Conservation (phyloP, 345 rosid species). For the Microthlaspi erraticum region DNA sequence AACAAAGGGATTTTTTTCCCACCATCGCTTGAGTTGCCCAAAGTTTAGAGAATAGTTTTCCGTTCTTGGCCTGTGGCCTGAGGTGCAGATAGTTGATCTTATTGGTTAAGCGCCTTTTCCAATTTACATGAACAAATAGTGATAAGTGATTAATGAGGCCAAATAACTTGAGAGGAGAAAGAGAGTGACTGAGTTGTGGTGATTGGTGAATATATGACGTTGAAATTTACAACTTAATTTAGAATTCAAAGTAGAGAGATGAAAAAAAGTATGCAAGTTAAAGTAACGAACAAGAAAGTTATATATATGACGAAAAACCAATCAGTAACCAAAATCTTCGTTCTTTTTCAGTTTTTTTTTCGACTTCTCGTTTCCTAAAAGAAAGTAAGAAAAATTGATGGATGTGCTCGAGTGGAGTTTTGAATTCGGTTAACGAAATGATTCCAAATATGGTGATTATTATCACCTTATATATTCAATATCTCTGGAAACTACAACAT, state of each 20-base stretch:
- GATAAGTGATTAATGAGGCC: too few relatives aligned
- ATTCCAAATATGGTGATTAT: too few relatives aligned
- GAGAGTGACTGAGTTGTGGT: conserved; percentile 29
- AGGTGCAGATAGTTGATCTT: conserved; percentile 7
- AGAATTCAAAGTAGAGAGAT: too few relatives aligned
- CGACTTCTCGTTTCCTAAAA: too few relatives aligned
- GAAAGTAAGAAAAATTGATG: too few relatives aligned
- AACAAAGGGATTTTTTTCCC: too few relatives aligned
- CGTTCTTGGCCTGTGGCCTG: neutral
- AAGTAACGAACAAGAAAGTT: conserved; percentile 32
- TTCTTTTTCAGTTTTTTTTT: too few relatives aligned
- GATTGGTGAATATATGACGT: conserved; percentile 29
- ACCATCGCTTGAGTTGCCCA: too few relatives aligned
- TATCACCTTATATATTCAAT: too few relatives aligned
- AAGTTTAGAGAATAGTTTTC: conserved; percentile 4
- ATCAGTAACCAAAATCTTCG: neutral
- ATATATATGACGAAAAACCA: conserved; percentile 27
- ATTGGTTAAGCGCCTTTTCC: neutral
- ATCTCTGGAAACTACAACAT: too few relatives aligned
- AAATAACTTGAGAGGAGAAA: neutral
- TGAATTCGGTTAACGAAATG: too few relatives aligned
- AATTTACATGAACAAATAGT: neutral
- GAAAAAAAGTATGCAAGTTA: conserved; percentile 4
- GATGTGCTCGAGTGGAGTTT: too few relatives aligned
- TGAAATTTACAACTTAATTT: neutral